These are phyloP conservation scores for Myriosclerotinia duriaeana DNA, from an alignment of 2,329 filamentous ascomycete species.

Conservation along the genomic window DNA sequence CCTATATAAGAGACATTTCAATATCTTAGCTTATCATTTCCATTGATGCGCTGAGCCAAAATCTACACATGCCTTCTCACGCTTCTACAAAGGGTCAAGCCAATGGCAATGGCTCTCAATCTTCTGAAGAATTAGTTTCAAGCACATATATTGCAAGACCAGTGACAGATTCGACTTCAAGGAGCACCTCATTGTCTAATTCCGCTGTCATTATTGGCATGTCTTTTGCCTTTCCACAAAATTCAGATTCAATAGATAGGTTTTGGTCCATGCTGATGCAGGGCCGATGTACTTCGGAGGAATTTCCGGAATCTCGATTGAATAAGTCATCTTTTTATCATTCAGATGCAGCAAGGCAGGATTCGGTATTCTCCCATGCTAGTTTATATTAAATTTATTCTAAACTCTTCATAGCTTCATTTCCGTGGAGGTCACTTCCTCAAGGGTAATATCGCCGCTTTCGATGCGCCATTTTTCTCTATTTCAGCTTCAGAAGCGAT, in stretches of 20 bases:
- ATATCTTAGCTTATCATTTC: neutral
- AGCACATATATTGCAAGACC: neutral
- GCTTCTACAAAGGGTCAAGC: neutral
- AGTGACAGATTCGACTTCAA: neutral
- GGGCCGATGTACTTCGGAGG: constrained; percentile 57
- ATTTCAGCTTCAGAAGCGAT: constrained; percentile 29
- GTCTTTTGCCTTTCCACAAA: constrained; percentile 52
- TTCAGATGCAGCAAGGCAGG: constrained; percentile 39
- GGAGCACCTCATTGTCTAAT: neutral
- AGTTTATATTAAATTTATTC: neutral
- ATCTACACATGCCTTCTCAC: neutral
- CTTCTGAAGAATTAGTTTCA: neutral
- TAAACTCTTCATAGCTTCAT: constrained; percentile 1
- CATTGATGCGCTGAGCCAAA: neutral
- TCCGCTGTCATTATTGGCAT: constrained; percentile 50
- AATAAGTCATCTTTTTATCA: constrained; percentile 49
- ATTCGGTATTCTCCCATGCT: neutral
- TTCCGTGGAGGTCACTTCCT: constrained; percentile 14
- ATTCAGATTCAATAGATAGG: constrained; percentile 53
- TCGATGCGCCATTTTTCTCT: constrained; percentile 31
- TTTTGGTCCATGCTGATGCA: constrained; percentile 73
- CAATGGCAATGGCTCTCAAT: neutral
- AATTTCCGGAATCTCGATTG: constrained; percentile 44
- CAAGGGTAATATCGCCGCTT: constrained; percentile 23
- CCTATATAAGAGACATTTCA: neutral